phyloP scores from a whole-genome alignment of 2,329 filamentous ascomycete genomes.

The Tolypocladium cylindrosporum region DNA sequence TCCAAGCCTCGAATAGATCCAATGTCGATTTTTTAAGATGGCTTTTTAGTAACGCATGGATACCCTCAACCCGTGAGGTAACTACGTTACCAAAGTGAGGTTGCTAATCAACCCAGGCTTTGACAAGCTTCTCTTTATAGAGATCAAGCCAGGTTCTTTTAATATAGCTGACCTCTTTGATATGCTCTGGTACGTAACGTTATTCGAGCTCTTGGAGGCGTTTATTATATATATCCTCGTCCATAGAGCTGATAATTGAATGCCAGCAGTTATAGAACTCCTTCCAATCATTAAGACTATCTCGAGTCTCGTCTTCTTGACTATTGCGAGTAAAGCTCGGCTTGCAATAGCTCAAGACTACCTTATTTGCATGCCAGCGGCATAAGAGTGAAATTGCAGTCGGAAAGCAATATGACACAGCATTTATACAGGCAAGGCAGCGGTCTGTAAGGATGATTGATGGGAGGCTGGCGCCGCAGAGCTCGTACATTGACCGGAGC shows the following conservation, averaged over 20 bases:
- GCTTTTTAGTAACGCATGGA: constrained; percentile 8
- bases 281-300: constrained; percentile 3
- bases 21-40: constrained; percentile 6
- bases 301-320: background rate
- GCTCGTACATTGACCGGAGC: constrained; percentile 9
- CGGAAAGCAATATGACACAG: constrained; percentile 5
- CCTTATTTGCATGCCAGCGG: constrained; percentile 11
- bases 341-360: constrained; percentile 6
- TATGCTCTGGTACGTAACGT: constrained; percentile 6
- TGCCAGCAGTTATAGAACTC: constrained; percentile 11
- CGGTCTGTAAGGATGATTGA: constrained; percentile 10
- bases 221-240: constrained; percentile 6
- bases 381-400: constrained; percentile 5
- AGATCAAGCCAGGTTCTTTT: constrained; percentile 7
- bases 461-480: background rate
- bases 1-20: constrained; percentile 10
- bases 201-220: constrained; percentile 6
- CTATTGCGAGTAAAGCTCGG: background rate
- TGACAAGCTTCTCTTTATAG: constrained; percentile 12
- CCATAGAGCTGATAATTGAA: constrained; percentile 7
- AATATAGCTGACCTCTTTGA: constrained; percentile 10
- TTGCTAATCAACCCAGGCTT: constrained; percentile 9
- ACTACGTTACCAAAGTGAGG: constrained; percentile 9
- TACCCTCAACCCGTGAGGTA: constrained; percentile 8
- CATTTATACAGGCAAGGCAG: constrained; percentile 9